phyloP scores from a whole-genome alignment of 768 basidiomycete genomes.

The Pleurotus sapidus region DNA sequence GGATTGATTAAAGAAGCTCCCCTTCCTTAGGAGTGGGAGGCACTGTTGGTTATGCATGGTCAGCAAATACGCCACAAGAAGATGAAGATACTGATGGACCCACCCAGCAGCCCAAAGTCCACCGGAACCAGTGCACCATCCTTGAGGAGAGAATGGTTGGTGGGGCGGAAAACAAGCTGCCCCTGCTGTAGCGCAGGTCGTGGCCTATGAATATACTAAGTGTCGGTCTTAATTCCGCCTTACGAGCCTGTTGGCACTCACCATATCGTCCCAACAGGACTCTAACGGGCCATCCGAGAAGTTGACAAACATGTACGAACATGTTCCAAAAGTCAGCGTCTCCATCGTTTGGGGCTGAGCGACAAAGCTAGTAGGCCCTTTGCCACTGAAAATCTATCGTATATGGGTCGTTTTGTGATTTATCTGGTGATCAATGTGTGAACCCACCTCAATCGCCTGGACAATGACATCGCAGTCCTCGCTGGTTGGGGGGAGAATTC shows the following conservation, averaged over 20 bases:
- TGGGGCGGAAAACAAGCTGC: slow-evolving; percentile 9
- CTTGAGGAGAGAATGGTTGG: slow-evolving; percentile 7
- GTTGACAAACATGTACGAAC: slow-evolving; percentile 4
- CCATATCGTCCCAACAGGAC: neutral
- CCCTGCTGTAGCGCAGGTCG: slow-evolving; percentile 3
- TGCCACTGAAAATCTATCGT: neutral
- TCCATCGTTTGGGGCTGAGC: slow-evolving; percentile 1
- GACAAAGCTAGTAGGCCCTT: slow-evolving; percentile 2
- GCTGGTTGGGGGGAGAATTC: slow-evolving; percentile 3
- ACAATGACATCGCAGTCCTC: neutral
- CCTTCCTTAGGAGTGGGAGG: neutral
- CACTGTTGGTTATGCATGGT: neutral
- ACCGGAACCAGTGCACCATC: neutral
- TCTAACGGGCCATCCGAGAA: neutral
- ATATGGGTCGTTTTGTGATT: no score
- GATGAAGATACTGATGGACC: neutral
- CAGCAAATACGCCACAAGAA: neutral
- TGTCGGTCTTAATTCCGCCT: neutral
- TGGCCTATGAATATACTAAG: neutral
- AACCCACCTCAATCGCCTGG: neutral
- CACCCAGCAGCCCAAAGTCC: slow-evolving; percentile 6
- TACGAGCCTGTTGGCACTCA: neutral
- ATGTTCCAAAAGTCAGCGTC: slow-evolving; percentile 5
- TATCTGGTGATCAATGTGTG: no score
- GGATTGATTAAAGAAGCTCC: neutral